Evolutionary conservation across 768 basidiomycete species (phyloP).

Genomic region (Rhodotorula taiwanensis): DNA sequence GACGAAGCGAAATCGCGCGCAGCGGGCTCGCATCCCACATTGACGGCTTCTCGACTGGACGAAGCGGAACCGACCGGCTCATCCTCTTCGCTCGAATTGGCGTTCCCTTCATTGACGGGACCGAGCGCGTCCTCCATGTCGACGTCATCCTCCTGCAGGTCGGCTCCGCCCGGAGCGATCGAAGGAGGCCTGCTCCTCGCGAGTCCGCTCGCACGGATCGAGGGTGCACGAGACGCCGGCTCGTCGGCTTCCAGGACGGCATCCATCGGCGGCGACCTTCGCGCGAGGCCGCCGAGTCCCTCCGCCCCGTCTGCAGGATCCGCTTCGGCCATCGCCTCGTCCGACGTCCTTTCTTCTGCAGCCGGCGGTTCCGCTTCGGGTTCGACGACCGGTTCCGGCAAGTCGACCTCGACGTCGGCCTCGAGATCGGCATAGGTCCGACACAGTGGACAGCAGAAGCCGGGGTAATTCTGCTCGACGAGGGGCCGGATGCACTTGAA

Average conservation of each 20-base stretch:
- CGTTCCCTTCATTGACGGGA: too few relatives aligned
- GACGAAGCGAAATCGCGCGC: not conserved
- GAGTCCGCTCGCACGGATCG: conserved; percentile 6
- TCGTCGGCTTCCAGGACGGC: conserved; percentile 25
- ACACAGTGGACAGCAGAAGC: conserved; percentile 92
- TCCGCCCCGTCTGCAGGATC: too few relatives aligned
- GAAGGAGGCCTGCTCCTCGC: conserved; percentile 5
- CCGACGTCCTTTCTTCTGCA: not conserved
- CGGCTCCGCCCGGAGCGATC: not conserved
- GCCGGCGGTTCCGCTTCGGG: not conserved
- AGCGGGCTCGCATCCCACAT: not conserved
- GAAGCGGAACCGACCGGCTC: not conserved
- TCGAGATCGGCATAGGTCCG: conserved; percentile 91
- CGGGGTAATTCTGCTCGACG: conserved; percentile 77
- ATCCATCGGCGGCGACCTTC: conserved; percentile 12
- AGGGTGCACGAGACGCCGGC: conserved; percentile 16
- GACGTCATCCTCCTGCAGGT: not conserved
- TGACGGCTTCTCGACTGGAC: not conserved
- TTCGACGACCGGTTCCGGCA: conserved; percentile 22
- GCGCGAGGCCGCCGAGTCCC: conserved; percentile 9
- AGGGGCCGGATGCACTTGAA: conserved; percentile 95
- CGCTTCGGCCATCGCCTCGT: not conserved
- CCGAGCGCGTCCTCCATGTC: not conserved
- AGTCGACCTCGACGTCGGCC: conserved; percentile 79
- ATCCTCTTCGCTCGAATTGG: too few relatives aligned